Base-by-base conservation (phyloP, 345 rosid species). In the Eucalyptus paniculata region DNA sequence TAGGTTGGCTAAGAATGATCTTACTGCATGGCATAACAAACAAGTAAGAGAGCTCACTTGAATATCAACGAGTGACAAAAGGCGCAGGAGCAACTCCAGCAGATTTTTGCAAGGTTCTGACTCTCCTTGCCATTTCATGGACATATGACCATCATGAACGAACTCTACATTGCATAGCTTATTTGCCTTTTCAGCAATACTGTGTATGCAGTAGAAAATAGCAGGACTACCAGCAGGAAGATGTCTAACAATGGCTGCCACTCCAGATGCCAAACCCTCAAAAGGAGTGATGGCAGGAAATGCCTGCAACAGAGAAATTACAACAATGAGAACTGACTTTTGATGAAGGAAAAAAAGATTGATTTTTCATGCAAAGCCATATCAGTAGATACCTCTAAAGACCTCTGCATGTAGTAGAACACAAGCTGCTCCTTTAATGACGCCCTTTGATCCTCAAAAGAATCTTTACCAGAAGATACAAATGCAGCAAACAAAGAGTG, bases 201-300 rank as follows among this genome's bases (percentile, higher is more conserved):
- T 92, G 87, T 97, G 94, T 92, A 97, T 91, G 89, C 96, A 94
- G 92, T 94, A 96, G 92, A 94, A 96, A 88, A 89, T 92, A 88
- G 99, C 96, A 32, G 99, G 98, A 93, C 98, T 95, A 89, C 99
- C 98, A 24, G 98, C 98, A 88, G 98, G 98, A 93, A 97, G 97
- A 93, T 97, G 92, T 88, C 95, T 93, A 89, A 94, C 95, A 94
- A 97, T 90, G 89, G 99, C 94, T 86, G 92, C 98, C 88, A 96
- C 95, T 77, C 99, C 99, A 34, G 97, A 94, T 92, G 99, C 99
- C 96, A 98, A 93, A 80, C 99, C 99, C 91, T 98, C 97, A 91
- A 98, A 98, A 50, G 99, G 97, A 60, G 99, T 97, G 89, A 91
- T 88, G 90, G 91, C 95, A 51, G 98, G 99, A 93, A 94, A 97